Evolutionary conservation across 2,329 filamentous ascomycete genomes (phyloP), one percentile per base, ranked within the genome.

Genomic region (Pseudocercospora vitis): DNA sequence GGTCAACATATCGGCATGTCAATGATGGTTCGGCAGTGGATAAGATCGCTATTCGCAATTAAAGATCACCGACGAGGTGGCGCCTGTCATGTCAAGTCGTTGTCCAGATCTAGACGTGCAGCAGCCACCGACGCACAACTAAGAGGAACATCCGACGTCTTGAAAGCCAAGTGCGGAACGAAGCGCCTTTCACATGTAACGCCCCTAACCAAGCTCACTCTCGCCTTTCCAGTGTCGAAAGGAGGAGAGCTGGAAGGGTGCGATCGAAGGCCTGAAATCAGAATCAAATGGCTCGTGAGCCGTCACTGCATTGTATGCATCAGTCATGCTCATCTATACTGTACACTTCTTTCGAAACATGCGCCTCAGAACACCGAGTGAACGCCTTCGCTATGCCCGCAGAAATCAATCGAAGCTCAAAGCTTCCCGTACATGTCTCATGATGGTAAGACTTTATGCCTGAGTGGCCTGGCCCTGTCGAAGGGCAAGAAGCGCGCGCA

Each of bases 401-500:
- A 24, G 42, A 28, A 45, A 45, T 45, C 21, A 45, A 45, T 9
- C 29, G n/a, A 45, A 45, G 42, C 26, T 7, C 8, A 14, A 19
- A 28, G 24, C n/a, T 45, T 26, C 14, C 11, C 24, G 42, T 28
- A 7, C 26, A 11, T 11, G 6, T 29, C 26, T 29, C 26, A 11
- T 11, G 11, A 7, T 11, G 6, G 6, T 7, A 29, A 29, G 11
- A 14, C 42, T 39, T 24, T 55, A 69, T 19, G 62, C 63, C 53
- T 68, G 65, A 59, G 68, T 63, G 40, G 74, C 74, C 68, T 97
- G 91, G 23, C 94, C 94, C 63, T 91, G 87, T 65, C 92, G 84
- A 64, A 99, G 78, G 52, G 91, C 91, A 67, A 99, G 78, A 59
- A 97, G 78, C 45, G 94, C 91, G 65, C 94, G 83, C 55, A 99